Evolutionary conservation across 2,329 filamentous ascomycete species (phyloP), one percentile per base, ranked within the genome.

Genomic region (Penicillium glabrum): DNA sequence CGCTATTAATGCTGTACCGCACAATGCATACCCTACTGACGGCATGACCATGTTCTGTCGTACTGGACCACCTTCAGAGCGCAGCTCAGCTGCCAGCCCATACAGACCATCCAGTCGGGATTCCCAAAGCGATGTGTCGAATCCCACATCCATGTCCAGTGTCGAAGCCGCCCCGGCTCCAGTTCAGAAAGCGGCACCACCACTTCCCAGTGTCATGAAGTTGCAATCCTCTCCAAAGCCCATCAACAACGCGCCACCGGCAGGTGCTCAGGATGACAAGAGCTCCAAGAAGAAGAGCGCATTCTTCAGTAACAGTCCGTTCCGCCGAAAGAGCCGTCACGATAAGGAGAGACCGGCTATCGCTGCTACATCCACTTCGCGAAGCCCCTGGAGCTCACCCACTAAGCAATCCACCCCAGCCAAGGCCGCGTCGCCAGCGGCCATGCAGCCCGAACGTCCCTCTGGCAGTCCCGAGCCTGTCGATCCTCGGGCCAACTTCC

Each of bases 41-140:
- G 93, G 93, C 5, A 98, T 98, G 92, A 97, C 93, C 0, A 96
- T 98, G 85, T 89, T 97, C 61, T 98, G 93, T 75, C 87, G 92
- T 58, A 87, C 90, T 39, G 89, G 87, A 4, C 84, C 88, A 39
- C 83, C 83, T 49, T 88, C 86, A n/a, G 86, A 88, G 76, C 85
- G 77, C 75, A 92, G 82, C 75, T 88, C 88, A 26, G 82, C 83
- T 23, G 86, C 83, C 45, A 88, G 86, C 60, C 84, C 87, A 24
- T 86, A 84, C 49, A 84, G 92, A 46, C 91, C 92, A 46, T 89
- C 89, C 14, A 96, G 91, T 72, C 86, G 90, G 62, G 93, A 96
- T 68, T 95, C 91, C 48, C 88, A 90, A 65, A 98, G 93, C 75
- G 93, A 97, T 62, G 90, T 91, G 71, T 96, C 92, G 3, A 91